These are phyloP conservation scores for Microthlaspi erraticum DNA, from an alignment of 345 rosid genomes.

Conservation along the genomic window DNA sequence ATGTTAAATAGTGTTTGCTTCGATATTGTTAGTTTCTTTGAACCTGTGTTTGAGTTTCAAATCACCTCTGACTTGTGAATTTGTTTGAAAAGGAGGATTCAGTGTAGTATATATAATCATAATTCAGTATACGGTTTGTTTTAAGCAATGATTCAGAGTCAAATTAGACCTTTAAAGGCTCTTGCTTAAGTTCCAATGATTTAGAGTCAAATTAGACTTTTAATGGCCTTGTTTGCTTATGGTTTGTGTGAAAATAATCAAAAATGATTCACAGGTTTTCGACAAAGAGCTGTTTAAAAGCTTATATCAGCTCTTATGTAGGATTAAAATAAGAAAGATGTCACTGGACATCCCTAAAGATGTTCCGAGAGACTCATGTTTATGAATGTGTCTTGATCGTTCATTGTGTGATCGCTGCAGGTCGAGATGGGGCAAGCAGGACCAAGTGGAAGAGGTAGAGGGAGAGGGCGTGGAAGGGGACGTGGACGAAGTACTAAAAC, in stretches of 20 bases:
- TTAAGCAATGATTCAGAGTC: slow-evolving; percentile 1
- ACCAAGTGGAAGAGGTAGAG: slow-evolving; percentile 84
- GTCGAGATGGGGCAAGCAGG: slow-evolving; percentile 69
- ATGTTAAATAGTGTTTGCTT: not conserved
- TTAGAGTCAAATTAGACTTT: too few relatives aligned
- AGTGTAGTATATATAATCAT: not conserved
- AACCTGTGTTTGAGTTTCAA: slow-evolving; percentile 5
- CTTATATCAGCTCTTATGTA: not conserved
- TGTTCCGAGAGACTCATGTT: too few relatives aligned
- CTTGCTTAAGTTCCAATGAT: not conserved
- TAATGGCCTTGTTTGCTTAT: too few relatives aligned
- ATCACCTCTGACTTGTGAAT: slow-evolving; percentile 1
- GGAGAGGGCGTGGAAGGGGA: slow-evolving; percentile 96
- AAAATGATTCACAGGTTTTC: too few relatives aligned
- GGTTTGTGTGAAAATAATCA: too few relatives aligned
- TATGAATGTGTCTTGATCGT: slow-evolving; percentile 15
- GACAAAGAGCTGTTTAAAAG: not conserved
- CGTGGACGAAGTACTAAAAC: slow-evolving; percentile 77
- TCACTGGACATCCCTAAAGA: too few relatives aligned
- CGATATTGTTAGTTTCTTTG: not conserved
- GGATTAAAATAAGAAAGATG: not conserved
- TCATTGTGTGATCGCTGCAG: slow-evolving; percentile 49
- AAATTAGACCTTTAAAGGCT: not conserved
- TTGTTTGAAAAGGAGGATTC: not conserved
- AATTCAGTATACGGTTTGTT: not conserved